Evolutionary conservation across 1,284 basidiomycete species (phyloP).

Genomic region (Leccinum fuscescens): DNA sequence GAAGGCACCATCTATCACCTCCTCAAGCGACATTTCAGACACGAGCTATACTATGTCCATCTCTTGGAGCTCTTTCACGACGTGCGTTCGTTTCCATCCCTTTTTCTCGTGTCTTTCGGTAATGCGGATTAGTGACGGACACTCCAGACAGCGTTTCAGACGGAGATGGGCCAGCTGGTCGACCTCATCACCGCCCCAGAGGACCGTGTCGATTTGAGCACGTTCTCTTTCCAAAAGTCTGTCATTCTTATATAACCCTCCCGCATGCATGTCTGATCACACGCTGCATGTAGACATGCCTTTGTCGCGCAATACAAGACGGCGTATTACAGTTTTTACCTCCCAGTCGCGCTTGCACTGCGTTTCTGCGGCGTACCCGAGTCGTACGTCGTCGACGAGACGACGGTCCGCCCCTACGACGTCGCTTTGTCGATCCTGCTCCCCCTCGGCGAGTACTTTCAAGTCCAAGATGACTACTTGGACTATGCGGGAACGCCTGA

Average conservation of each 20-base stretch:
- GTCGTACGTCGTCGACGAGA: slow-evolving; percentile 36
- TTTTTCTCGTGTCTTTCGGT: neutral
- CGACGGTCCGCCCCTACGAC: slow-evolving; percentile 65
- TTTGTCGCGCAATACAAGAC: slow-evolving; percentile 98
- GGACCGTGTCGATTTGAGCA: slow-evolving; percentile 80
- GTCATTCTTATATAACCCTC: neutral
- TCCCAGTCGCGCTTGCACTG: slow-evolving; percentile 95
- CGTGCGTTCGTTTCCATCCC: slow-evolving; percentile 1
- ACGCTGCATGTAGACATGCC: slow-evolving; percentile 63
- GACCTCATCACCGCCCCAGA: slow-evolving; percentile 96
- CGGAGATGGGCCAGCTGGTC: slow-evolving; percentile 94
- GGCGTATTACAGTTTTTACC: slow-evolving; percentile 98
- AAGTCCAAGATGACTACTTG: slow-evolving; percentile 97
- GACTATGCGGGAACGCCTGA: slow-evolving; percentile 91
- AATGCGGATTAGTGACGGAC: neutral
- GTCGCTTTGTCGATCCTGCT: slow-evolving; percentile 83
- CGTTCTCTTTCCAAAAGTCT: slow-evolving; percentile 83
- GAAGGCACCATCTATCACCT: slow-evolving; percentile 92
- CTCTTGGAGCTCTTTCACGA: slow-evolving; percentile 92
- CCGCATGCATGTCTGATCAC: neutral
- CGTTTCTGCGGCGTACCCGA: slow-evolving; percentile 73
- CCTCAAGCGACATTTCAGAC: slow-evolving; percentile 86
- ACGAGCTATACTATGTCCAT: slow-evolving; percentile 84
- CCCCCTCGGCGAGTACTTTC: slow-evolving; percentile 97
- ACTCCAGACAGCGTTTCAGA: slow-evolving; percentile 79